A percentile compares a stretch with the other conserved stretches of the same genome.
These are phyloP conservation scores for Pyrenophora teres DNA, from an alignment of 2,329 filamentous ascomycete species.

Conservation along the genomic window DNA sequence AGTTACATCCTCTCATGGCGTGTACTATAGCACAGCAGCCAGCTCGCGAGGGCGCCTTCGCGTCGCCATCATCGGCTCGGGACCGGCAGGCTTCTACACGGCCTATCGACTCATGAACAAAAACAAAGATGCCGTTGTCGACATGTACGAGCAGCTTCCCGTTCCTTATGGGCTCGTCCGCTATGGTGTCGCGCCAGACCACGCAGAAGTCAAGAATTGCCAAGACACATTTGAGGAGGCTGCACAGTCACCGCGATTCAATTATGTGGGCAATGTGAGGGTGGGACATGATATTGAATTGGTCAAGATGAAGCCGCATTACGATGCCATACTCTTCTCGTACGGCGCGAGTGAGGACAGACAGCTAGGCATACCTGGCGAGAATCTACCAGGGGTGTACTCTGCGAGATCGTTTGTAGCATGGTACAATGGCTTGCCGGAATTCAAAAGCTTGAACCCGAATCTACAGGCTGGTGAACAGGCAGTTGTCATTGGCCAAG, in stretches of 20 bases:
- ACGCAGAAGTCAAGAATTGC: slow-evolving; percentile 99
- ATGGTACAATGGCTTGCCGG: slow-evolving; percentile 96
- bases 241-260: slow-evolving; percentile 79
- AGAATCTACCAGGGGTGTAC: slow-evolving; percentile 76
- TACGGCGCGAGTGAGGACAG: slow-evolving; percentile 90
- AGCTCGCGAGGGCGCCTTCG: slow-evolving; percentile 62
- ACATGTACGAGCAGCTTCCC: slow-evolving; percentile 96
- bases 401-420: slow-evolving; percentile 93
- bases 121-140: slow-evolving; percentile 72
- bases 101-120: slow-evolving; percentile 82
- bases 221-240: slow-evolving; percentile 92
- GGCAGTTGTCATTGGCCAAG: slow-evolving; percentile 88
- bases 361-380: slow-evolving; percentile 77
- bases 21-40: slow-evolving; percentile 32
- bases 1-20: slow-evolving; percentile 8
- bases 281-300: slow-evolving; percentile 75
- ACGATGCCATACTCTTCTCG: slow-evolving; percentile 89
- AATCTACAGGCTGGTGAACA: slow-evolving; percentile 76
- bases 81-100: slow-evolving; percentile 94
- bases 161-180: slow-evolving; percentile 91
- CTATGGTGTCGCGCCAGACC: slow-evolving; percentile 96
- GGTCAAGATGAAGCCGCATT: slow-evolving; percentile 72
- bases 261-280: slow-evolving; percentile 86
- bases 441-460: slow-evolving; percentile 73
- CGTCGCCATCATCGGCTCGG: slow-evolving; percentile 88